A percentile compares a stretch with the other conserved stretches of the same genome.
Evolutionary conservation across 2,329 filamentous ascomycete genomes (phyloP).

Genomic region (Paradendryphiella salina): DNA sequence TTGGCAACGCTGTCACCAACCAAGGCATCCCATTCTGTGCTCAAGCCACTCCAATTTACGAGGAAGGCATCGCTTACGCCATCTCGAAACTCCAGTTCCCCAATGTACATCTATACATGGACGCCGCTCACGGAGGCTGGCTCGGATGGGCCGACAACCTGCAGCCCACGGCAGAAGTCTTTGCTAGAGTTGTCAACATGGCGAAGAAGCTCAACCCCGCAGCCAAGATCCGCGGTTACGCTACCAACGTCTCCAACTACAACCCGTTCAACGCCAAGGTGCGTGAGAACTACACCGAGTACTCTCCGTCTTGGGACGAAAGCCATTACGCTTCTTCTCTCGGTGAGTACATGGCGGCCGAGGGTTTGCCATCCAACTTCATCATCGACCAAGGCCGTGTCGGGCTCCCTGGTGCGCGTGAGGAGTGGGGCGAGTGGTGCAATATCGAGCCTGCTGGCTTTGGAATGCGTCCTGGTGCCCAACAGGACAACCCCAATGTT

Average conservation of each 20-base stretch:
- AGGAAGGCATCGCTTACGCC: conserved; percentile 37
- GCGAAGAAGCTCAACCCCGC: conserved; percentile 29
- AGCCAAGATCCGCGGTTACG: conserved; percentile 32
- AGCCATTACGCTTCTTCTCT: conserved; percentile 31
- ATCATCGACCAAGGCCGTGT: conserved; percentile 38
- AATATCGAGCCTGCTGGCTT: conserved; percentile 33
- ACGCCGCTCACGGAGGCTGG: conserved; percentile 39
- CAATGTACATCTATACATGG: conserved; percentile 36
- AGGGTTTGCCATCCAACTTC: conserved; percentile 33
- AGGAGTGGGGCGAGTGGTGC: conserved; percentile 39
- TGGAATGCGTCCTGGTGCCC: conserved; percentile 21
- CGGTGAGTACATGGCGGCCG: conserved; percentile 25
- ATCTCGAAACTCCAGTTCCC: conserved; percentile 35
- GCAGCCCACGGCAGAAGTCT: conserved; percentile 30
- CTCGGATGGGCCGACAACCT: conserved; percentile 38
- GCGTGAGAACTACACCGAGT: conserved; percentile 33
- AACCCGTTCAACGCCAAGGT: conserved; percentile 32
- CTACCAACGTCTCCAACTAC: conserved; percentile 38
- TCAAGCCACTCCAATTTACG: conserved; percentile 31
- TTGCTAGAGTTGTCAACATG: conserved; percentile 28
- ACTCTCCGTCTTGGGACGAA: conserved; percentile 31
- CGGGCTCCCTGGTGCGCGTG: conserved; percentile 26
- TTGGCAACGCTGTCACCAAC: conserved; percentile 39
- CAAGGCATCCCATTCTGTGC: conserved; percentile 28
- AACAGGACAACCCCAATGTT: conserved; percentile 29